Evolutionary conservation across 768 basidiomycete species (phyloP).

Genomic region (Pleurotus citrinopileatus): DNA sequence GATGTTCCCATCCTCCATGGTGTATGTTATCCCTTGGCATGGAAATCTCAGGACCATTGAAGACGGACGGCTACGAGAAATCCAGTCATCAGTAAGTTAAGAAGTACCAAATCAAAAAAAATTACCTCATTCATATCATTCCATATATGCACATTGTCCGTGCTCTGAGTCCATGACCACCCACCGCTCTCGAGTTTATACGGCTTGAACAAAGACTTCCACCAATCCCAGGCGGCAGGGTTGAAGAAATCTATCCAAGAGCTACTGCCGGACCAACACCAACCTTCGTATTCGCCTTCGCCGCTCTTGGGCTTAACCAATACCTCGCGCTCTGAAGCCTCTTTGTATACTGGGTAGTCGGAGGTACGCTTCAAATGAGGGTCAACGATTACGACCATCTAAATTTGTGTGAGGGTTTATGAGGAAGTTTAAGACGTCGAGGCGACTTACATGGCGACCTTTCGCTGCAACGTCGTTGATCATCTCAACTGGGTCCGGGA

Average conservation of each 20-base stretch:
- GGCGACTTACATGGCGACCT: constrained; percentile 69
- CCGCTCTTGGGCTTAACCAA: constrained; percentile 82
- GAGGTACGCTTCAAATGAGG: constrained; percentile 89
- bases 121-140: constrained; percentile 99
- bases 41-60: constrained; percentile 95
- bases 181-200: constrained; percentile 44
- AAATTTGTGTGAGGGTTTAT: not conserved
- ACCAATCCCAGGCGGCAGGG: constrained; percentile 86
- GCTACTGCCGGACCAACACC: constrained; percentile 97
- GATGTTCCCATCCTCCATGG: constrained; percentile 95
- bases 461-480: constrained; percentile 80
- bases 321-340: constrained; percentile 78
- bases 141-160: constrained; percentile 89
- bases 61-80: constrained; percentile 83
- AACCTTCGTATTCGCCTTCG: constrained; percentile 88
- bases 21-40: constrained; percentile 72
- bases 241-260: constrained; percentile 99
- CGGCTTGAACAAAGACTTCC: constrained; percentile 80
- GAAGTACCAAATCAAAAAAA: not conserved
- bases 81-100: not conserved
- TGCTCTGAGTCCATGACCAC: constrained; percentile 82
- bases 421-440: not conserved
- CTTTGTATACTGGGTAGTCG: constrained; percentile 79
- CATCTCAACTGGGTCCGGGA: constrained; percentile 96
- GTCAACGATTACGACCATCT: constrained; percentile 99